Conservation (phyloP, 495 filamentous ascomycete genomes). For the Sabuloglossum arenarium region DNA sequence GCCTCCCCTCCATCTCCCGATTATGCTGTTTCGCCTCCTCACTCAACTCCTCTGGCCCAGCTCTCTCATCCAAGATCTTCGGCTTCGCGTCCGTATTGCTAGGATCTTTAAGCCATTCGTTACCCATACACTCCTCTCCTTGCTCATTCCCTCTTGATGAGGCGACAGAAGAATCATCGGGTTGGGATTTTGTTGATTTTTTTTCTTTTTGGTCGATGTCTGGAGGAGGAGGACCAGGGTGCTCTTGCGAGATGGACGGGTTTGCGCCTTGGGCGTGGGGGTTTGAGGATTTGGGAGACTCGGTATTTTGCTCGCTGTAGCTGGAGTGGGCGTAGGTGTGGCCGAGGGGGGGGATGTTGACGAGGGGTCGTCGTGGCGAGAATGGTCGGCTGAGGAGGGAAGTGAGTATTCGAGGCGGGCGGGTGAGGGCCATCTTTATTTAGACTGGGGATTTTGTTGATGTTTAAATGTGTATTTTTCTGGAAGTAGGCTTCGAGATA, state of each 20-base stretch:
- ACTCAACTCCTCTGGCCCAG: slow-evolving; percentile 4
- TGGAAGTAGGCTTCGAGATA: no score
- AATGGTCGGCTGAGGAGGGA: background rate
- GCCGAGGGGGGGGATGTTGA: background rate
- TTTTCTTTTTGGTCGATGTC: slow-evolving; percentile 12
- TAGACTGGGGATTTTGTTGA: no score
- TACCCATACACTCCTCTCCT: background rate
- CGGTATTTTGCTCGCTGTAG: slow-evolving; percentile 2
- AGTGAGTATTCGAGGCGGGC: background rate
- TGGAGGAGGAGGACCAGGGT: slow-evolving; percentile 14
- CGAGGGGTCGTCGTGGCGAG: background rate
- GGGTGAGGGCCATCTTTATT: background rate
- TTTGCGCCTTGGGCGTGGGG: slow-evolving; percentile 8
- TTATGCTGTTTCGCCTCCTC: slow-evolving; percentile 11
- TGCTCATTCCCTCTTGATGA: slow-evolving; percentile 9
- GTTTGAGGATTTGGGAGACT: slow-evolving; percentile 2
- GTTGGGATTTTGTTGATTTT: no score
- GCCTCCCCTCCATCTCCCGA: slow-evolving; percentile 12
- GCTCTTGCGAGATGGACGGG: slow-evolving; percentile 12
- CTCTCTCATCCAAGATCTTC: slow-evolving; percentile 10
- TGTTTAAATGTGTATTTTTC: no score
- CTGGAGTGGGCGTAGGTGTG: slow-evolving; percentile 1
- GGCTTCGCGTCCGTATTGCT: slow-evolving; percentile 10
- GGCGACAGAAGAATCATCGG: slow-evolving; percentile 12
- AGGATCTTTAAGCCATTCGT: slow-evolving; percentile 1